Evolutionary conservation across 2,329 filamentous ascomycete genomes (phyloP), one percentile per base, ranked within the genome.

Genomic region (Sporothrix brasiliensis): DNA sequence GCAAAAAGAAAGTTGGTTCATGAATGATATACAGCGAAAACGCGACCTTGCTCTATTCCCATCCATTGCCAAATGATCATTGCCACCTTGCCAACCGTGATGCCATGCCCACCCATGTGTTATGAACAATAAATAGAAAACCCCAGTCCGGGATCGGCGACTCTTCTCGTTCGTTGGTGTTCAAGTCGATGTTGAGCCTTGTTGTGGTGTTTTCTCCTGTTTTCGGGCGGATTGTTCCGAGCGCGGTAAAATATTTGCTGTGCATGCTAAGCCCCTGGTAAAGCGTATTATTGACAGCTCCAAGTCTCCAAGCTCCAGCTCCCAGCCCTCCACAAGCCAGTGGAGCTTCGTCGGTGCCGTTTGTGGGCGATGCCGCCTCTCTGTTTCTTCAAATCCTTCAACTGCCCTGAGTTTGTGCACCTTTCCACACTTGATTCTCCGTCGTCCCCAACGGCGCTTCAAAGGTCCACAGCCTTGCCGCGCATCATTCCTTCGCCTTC

Each of bases 401-500:
- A 21, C 47, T 66, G 44, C 61, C 61, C 13, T 66, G 24, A 41
- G 4, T n/a, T 34, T 34, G 34, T 34, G 4, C 34, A 34, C 34
- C 34, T 21, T 41, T 30, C 49, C 56, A 21, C 47, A 27, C 27
- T 7, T 9, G 3, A 9, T 21, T 34, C 56, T 44, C 44, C 21
- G 34, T 4, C n/a, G 41, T 16, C 21, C 16, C 61, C 68, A 21
- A n/a, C 7, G 1, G 9, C 24, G 19, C 39, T 70, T 71, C 74
- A 76, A 44, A 78, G 65, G 24, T 78, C 77, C 67, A 76, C 73
- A 27, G 77, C 77, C 75, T 79, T 82, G 67, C 83, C 82, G 50
- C 82, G 79, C 77, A 88, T 85, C 79, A 88, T 86, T 49, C 80
- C 83, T 77, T 85, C 81, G 56, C 86, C 86, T 73, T 88, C 86